Evolutionary conservation across 768 basidiomycete species (phyloP), one percentile per base, ranked within the genome.

Genomic region (Boletus tylopilopsis): DNA sequence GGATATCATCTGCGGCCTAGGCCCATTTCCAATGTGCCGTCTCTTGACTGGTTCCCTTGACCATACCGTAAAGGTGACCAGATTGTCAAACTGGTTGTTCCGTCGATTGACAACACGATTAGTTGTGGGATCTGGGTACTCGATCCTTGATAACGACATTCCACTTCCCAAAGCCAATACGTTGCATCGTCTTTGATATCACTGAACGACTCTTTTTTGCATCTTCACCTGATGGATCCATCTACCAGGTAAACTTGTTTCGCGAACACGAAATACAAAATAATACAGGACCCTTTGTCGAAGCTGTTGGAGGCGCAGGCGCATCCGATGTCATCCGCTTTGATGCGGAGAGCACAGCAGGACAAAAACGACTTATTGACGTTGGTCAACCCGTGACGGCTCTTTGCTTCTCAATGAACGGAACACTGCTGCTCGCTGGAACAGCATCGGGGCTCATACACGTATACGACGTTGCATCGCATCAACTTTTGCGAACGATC

Each of bases 181-280:
- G 78, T 5, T 79, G 73, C 47, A 61, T 94, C 16, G 80, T 81
- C 10, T 87, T 89, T 78, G 94, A 97, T 58, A 61, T 79, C n/a
- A 81, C 85, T 0, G 95, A 97, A 70, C 80, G 94, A 22, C 73
- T 86, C 41, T 91, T 97, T 68, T 94, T 96, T 62, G 91, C 90
- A 25, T 87, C 84, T 10, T 90, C 91, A 0, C 57, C 75, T 22
- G 76, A 85, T 41, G 90, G 90, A 5, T 82, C 79, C 11, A 77
- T 94, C 59, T 80, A 89, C 67, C 86, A 90, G 64, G 79, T 89
- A 56, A 85, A 91, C 56, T 70, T 94, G 24, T 93, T 87, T 68
- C 77, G 80, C 23, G 77, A 83, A 59, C 72, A 76, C 18, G 76
- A 79, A 51, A 70, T 77, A 47, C 79, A 80, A 57, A 65, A 68